phyloP scores from a whole-genome alignment of 1,284 basidiomycete species.

The Rugosomyces carneus region DNA sequence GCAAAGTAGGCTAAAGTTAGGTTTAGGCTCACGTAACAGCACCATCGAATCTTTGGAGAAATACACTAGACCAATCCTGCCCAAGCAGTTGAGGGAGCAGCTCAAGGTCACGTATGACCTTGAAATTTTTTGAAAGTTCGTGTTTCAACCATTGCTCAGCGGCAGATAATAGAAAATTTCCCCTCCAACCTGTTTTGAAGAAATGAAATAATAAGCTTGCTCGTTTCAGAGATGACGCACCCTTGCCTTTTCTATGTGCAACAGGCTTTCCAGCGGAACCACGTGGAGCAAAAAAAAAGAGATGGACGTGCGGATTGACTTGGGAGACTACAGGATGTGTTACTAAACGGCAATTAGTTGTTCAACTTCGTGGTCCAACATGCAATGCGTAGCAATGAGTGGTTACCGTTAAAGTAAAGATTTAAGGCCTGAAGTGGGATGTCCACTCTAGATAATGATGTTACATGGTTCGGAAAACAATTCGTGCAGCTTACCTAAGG shows the following conservation, averaged over 20 bases:
- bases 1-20: background rate
- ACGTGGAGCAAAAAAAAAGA: slow-evolving; percentile 96
- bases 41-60: slow-evolving; percentile 84
- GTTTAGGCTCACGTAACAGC: slow-evolving; percentile 61
- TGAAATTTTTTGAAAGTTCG: slow-evolving; percentile 93
- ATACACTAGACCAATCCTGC: slow-evolving; percentile 94
- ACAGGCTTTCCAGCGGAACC: slow-evolving; percentile 94
- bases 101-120: slow-evolving; percentile 91
- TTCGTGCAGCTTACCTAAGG: slow-evolving; percentile 45
- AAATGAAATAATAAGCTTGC: background rate
- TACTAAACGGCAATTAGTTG: slow-evolving; percentile 45
- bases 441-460: slow-evolving; percentile 59
- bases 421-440: slow-evolving; percentile 92
- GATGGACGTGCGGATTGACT: slow-evolving; percentile 95
- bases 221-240: slow-evolving; percentile 28
- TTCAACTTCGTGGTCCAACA: slow-evolving; percentile 6
- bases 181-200: slow-evolving; percentile 71
- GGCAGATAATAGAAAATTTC: slow-evolving; percentile 91
- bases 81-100: slow-evolving; percentile 84
- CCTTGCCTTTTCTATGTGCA: slow-evolving; percentile 88
- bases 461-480: background rate
- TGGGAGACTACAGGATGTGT: slow-evolving; percentile 95
- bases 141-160: slow-evolving; percentile 92
- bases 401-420: slow-evolving; percentile 81
- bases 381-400: background rate